Base-by-base conservation (phyloP, 2,329 filamentous ascomycete species). In the Colletotrichum ledebouriae region DNA sequence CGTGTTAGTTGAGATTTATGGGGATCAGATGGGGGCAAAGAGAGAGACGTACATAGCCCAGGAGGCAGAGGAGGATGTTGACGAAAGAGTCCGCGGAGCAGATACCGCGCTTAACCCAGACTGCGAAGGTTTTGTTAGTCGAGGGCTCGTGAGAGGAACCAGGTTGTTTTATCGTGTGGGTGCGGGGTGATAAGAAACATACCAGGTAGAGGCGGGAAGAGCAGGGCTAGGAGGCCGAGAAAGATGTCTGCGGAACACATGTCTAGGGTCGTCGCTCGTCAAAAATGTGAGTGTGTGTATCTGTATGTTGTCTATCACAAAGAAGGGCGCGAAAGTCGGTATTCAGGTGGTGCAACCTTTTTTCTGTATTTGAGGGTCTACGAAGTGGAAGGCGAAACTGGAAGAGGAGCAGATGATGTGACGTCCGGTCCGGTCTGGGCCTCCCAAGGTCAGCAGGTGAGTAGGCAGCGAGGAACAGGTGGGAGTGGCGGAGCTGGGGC, bases 61-160 rank as follows among this genome's bases (percentile, higher is more conserved):
- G 88, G 61, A 89, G 78, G 80, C 92, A 96, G 75, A 98, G 93
- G 53, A 94, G 91, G 79, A 98, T 90, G 84, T 99, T 99, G 85
- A 99, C 97, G 75, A 98, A 76, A 9, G 92, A 95, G 82, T 98
- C 96, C 65, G 91, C 94, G 71, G 90, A 92, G 85, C 96, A 99
- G 82, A 99, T 86, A 72, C 96, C 96, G 75, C 92, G 85, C 84
- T 98, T 99, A 70, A 99, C 93, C 96, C 96, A 99, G 75, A 99
- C 96, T 94, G 75, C 60, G 9, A 4, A 0, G n/a, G 29, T 59
- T 59, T 49, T 63, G 78, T 82, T 76, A 83, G 79, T 69, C 29
- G 17, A 20, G 3, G 10, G 42, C 20, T 7, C 2, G 9, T 9
- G 13, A 46, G n/a, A 20, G 20, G 3, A 7, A n/a, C 25, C 25